Base-by-base conservation (phyloP, 371 early-diverging fungal genomes). In the Nematocida displodere region DNA sequence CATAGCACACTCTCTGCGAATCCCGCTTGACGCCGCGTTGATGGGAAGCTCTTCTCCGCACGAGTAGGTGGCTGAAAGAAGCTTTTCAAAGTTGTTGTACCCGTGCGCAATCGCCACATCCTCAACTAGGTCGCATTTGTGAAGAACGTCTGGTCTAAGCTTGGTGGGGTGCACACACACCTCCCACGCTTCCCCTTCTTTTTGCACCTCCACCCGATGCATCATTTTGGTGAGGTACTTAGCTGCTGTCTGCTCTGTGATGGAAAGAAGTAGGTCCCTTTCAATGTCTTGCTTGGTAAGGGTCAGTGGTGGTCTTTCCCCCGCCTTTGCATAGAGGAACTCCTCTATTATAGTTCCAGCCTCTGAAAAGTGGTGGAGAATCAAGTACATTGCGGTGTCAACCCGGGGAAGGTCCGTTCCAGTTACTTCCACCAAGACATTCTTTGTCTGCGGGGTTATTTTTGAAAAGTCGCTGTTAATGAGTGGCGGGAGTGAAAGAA, bases 61-160 rank as follows among this genome's bases (percentile, higher is more conserved):
- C 1, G 95, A 93, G 78, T 87, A 88, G 55, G 88, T 87, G 63
- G 85, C 85, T 46, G 92, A 92, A 66, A 89, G 83, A 40, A 87
- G 87, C 66, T 88, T 88, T 15, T 88, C 87, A 79, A 97, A 88
- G 76, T 93, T 93, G 86, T 97, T 94, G 85, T 89, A 96, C 33
- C 97, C 96, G 79, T 91, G 95, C n/a, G 94, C 91, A 66, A 97
- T 91, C n/a, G 94, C 94, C 36, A 95, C 90, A 84, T 97, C 98
- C 86, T 97, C 99, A 88, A 95, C 91, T 56, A 99, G 86, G 86
- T 99, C 99, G 82, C 92, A 91, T 62, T 90, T 89, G 77, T 97
- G 96, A 65, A 99, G 85, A 54, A 99, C 89, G 83, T 99, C 99
- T 80, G 89, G 88, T 59, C 99, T 88, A 44, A 94, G 92, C 15